phyloP scores from a whole-genome alignment of 345 rosid genomes.

The Acer negundo region DNA sequence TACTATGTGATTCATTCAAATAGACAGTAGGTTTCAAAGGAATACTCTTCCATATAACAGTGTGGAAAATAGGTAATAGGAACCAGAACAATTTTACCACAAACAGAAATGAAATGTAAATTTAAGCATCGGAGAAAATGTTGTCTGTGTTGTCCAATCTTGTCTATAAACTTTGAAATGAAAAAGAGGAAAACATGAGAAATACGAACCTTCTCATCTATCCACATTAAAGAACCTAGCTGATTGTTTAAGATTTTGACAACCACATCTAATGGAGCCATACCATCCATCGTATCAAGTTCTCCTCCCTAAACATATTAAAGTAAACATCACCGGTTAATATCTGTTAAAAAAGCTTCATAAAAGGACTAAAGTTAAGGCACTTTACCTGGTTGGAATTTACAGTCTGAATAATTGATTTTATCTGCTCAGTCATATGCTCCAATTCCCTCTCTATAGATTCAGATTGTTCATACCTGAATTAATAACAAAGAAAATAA shows the following conservation, averaged over 20 bases:
- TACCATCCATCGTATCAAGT: constrained; percentile 70
- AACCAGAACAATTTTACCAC: not conserved
- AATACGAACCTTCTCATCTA: constrained; percentile 82
- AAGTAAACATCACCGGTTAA: constrained; percentile 12
- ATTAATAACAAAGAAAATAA: constrained; percentile 20
- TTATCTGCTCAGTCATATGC: constrained; percentile 89
- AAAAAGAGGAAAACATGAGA: not conserved
- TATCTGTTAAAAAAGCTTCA: not conserved
- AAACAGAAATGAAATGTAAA: not conserved
- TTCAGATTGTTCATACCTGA: constrained; percentile 95
- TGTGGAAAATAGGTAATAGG: not conserved
- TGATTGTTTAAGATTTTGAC: constrained; percentile 93
- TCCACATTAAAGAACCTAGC: constrained; percentile 94
- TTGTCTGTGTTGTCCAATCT: no score
- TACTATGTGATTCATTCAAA: not conserved
- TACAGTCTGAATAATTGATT: constrained; percentile 78
- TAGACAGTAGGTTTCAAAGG: not conserved
- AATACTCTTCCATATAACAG: not conserved
- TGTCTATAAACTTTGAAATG: not conserved
- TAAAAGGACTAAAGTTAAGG: not conserved
- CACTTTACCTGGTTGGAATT: constrained; percentile 74
- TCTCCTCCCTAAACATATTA: constrained; percentile 75
- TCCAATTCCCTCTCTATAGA: constrained; percentile 87
- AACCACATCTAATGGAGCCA: constrained; percentile 88
- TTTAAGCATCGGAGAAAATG: not conserved